phyloP scores from a whole-genome alignment of 257 asterid genomes.

The Solanum paucissectum region DNA sequence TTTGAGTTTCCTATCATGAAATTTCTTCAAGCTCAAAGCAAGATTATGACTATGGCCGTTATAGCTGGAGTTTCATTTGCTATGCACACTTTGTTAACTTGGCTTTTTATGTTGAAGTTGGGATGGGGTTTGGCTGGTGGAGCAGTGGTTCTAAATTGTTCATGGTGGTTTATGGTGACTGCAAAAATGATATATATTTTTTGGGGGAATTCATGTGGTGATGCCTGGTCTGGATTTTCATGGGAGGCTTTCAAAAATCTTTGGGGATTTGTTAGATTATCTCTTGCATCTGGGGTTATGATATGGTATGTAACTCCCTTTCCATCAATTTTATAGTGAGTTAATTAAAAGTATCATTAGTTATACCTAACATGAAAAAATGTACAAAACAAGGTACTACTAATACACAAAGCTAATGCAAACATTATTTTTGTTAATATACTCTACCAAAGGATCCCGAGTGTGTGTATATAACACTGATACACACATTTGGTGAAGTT shows the following conservation, averaged over 20 bases:
- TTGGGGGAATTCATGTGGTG: neutral
- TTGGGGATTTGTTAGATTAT: neutral
- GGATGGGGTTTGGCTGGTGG: slow-evolving; percentile 3
- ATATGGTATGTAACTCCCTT: neutral
- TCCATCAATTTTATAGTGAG: neutral
- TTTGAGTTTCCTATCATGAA: neutral
- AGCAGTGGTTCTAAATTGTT: neutral
- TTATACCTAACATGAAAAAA: too few relatives aligned
- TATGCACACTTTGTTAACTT: neutral
- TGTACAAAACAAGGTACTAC: too few relatives aligned
- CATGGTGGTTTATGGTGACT: slow-evolving; percentile 1
- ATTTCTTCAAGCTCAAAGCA: slow-evolving; percentile 8
- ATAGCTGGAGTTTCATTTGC: neutral
- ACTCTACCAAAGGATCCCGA: too few relatives aligned
- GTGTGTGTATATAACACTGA: too few relatives aligned
- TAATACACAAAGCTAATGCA: too few relatives aligned
- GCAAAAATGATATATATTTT: slow-evolving; percentile 1
- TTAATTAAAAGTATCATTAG: too few relatives aligned
- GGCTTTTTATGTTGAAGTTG: neutral
- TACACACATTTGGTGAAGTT: too few relatives aligned
- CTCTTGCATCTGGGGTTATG: slow-evolving; percentile 1
- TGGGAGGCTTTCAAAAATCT: slow-evolving; percentile 2
- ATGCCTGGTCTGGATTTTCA: slow-evolving; percentile 9
- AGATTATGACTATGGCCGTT: neutral
- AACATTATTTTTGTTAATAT: too few relatives aligned